Evolutionary conservation across 2,329 filamentous ascomycete genomes (phyloP), one percentile per base, ranked within the genome.

Genomic region (Curvularia sp.): DNA sequence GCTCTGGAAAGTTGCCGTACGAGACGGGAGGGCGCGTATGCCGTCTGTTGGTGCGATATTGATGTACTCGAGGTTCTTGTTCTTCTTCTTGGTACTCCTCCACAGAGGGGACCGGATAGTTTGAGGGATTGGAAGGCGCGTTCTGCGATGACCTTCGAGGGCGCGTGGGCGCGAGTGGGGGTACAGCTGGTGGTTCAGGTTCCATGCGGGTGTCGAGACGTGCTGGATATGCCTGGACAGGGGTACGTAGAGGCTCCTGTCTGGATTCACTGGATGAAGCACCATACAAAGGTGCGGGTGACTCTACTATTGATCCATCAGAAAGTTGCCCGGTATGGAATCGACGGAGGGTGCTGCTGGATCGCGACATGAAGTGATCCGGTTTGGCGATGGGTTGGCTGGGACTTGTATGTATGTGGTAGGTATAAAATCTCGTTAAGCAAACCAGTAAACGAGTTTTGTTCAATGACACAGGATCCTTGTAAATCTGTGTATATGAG

Each of bases 31-130:
- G 73, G 3, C 68, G 63, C 30, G 57, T 60, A 38, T 70, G 65
- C 7, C 57, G 55, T 15, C 70, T 63, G 12, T 49, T 54, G 3
- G 65, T 62, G 27, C 71, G 71, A 41, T 67, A 69, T 12, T 69
- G 68, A 56, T 74, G 69, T 30, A 55, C 43, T 4, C 61, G 60
- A 7, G 63, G 65, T 2, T 65, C 59, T 10, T 72, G 64, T 3
- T 73, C 71, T 18, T 72, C 71, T 34, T 74, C 69, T 32, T 61
- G 66, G 48, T 67, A 63, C 12, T 75, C 72, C 58, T 74, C 73
- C 25, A 69, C 59, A 47, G 70, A 73, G 1, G 70, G 49, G 8
- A 49, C 51, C 39, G 62, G 61, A 18, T 57, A 58, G 12, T 47
- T 45, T 1, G 59, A 41, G 9, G 53, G 54, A 6, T 58, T 58